Evolutionary conservation across 352 stramenopile genomes (phyloP).

Genomic region (Pythium catenulatum): DNA sequence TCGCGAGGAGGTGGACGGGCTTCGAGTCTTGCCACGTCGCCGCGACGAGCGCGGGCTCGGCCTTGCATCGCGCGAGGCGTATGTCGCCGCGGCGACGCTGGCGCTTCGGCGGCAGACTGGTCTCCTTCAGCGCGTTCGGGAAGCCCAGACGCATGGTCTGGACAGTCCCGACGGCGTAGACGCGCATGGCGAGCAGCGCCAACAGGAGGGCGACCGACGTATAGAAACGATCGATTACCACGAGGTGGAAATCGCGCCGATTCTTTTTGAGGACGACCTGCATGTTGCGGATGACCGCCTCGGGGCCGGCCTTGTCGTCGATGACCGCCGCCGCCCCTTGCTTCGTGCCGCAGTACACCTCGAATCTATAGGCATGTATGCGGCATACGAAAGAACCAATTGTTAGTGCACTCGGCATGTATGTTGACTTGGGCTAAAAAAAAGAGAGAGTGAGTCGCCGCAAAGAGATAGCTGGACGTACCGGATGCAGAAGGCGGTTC

Average conservation of each 20-base stretch:
- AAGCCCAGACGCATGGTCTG: neutral
- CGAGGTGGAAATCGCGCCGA: neutral
- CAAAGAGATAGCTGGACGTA: too few species aligned
- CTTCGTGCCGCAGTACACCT: conserved; percentile 41
- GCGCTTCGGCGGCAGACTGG: neutral
- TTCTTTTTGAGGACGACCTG: neutral
- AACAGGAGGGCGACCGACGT: neutral
- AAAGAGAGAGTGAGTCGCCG: too few species aligned
- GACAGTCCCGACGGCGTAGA: neutral
- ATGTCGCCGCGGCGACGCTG: neutral
- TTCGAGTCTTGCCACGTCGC: neutral
- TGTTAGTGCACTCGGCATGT: conserved; percentile 35
- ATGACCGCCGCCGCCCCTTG: neutral
- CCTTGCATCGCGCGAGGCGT: too few species aligned
- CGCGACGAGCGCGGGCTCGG: neutral
- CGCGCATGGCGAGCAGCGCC: neutral
- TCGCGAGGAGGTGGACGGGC: neutral
- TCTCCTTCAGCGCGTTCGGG: neutral
- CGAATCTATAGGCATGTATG: conserved; percentile 10
- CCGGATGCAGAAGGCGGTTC: conserved; percentile 39
- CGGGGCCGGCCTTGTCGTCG: conserved; percentile 1
- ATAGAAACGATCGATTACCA: conserved; percentile 2
- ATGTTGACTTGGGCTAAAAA: neutral
- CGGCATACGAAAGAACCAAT: neutral
- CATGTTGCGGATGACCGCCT: conserved; percentile 30